Evolutionary conservation across 2,329 filamentous ascomycete genomes (phyloP).

Genomic region (Pezicula radicicola): DNA sequence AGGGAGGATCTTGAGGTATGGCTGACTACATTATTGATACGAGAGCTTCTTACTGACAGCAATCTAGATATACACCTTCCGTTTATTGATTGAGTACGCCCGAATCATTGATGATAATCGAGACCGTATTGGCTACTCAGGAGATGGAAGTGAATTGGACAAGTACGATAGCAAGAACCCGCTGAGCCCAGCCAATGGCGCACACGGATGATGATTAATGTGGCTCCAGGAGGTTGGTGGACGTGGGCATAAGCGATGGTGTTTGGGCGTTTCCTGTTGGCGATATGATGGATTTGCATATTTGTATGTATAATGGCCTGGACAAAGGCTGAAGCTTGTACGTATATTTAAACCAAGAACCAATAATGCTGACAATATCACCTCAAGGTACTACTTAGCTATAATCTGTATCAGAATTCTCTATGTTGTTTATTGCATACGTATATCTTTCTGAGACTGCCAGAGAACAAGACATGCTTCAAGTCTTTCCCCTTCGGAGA

Average conservation of each 20-base stretch:
- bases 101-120: constrained; percentile 34
- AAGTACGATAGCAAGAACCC: constrained; percentile 22
- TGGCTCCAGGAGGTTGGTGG: neutral
- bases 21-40: constrained; percentile 31
- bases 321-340: no score
- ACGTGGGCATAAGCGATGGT: neutral
- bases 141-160: constrained; percentile 28
- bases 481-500: no score
- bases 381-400: no score
- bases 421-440: no score
- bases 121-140: constrained; percentile 29
- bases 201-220: constrained; percentile 10
- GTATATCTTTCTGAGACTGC: no score
- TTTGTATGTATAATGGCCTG: no score
- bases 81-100: constrained; percentile 65
- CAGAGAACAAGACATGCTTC: no score
- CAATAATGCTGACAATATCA: no score
- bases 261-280: neutral
- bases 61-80: constrained; percentile 52
- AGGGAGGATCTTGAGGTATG: constrained; percentile 70
- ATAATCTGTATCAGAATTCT: no score
- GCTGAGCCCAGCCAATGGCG: constrained; percentile 11
- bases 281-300: no score
- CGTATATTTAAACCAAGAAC: no score
- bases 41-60: constrained; percentile 1